A percentile compares a stretch with the other conserved stretches of the same genome.
Conservation (phyloP, 306 rosid species). For the Glycyrrhiza uralensis region DNA sequence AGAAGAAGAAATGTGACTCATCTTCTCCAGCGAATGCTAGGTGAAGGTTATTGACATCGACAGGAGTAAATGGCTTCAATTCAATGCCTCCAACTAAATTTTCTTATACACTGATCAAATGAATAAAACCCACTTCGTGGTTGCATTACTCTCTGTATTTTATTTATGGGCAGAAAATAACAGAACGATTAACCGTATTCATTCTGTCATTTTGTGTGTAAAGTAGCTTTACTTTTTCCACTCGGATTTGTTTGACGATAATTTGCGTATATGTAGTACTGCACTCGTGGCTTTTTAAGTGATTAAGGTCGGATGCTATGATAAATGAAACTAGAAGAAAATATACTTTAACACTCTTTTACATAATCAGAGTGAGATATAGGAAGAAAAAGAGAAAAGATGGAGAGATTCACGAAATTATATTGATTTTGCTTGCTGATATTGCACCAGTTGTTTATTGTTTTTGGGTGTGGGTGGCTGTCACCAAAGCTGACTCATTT, state of each 20-base stretch:
- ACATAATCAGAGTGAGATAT: background rate
- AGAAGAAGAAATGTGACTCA: conserved; percentile 32
- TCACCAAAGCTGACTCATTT: background rate
- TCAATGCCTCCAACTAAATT: conserved; percentile 33
- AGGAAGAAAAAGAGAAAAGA: background rate
- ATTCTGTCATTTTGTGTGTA: conserved; percentile 11
- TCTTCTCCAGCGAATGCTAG: conserved; percentile 35
- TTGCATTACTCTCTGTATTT: conserved; percentile 8
- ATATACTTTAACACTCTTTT: background rate
- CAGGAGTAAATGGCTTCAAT: conserved; percentile 2
- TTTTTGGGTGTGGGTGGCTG: background rate
- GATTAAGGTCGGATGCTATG: background rate
- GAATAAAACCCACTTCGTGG: conserved; percentile 29
- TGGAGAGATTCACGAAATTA: too few relatives aligned
- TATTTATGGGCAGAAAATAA: conserved; percentile 7
- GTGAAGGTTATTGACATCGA: conserved; percentile 45
- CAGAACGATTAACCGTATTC: background rate
- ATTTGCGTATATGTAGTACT: background rate
- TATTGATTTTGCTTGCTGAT: background rate
- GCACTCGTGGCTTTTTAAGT: background rate
- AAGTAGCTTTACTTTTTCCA: background rate
- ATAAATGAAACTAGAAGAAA: background rate
- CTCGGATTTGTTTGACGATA: background rate
- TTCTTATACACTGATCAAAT: conserved; percentile 37
- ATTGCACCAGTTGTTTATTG: too few relatives aligned